These are phyloP conservation scores for Boletus smithii DNA, from an alignment of 1,284 basidiomycete genomes.

Conservation along the genomic window DNA sequence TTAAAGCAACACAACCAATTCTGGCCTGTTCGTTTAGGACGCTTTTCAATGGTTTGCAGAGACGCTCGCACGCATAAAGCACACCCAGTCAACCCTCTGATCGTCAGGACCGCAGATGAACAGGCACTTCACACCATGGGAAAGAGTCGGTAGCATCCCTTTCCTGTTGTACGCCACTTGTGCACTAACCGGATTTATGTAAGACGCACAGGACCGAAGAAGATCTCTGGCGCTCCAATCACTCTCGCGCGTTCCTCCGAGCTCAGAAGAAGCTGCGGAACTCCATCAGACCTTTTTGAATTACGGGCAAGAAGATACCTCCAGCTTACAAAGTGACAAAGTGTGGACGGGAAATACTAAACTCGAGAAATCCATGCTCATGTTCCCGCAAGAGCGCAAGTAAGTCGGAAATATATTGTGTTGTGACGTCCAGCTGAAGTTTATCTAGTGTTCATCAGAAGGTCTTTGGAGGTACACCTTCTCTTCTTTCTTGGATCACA, in stretches of 20 bases:
- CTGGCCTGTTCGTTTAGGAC: conserved; percentile 38
- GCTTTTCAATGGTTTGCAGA: conserved; percentile 82
- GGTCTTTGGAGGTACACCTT: conserved; percentile 60
- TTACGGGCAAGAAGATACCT: conserved; percentile 44
- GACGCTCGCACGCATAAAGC: conserved; percentile 67
- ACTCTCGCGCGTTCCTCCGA: conserved; percentile 69
- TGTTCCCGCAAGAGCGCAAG: conserved; percentile 87
- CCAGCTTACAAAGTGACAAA: conserved; percentile 37
- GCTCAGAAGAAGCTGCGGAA: conserved; percentile 59
- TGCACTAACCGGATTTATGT: neutral
- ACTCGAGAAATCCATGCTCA: conserved; percentile 67
- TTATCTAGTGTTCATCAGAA: conserved; percentile 68
- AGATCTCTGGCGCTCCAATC: conserved; percentile 52
- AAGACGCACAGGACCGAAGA: conserved; percentile 52
- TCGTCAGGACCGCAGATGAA: conserved; percentile 62
- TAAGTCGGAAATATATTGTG: conserved; percentile 34
- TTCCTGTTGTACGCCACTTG: neutral
- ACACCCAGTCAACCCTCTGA: conserved; percentile 61
- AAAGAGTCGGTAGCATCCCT: conserved; percentile 46
- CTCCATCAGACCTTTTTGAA: conserved; percentile 68
- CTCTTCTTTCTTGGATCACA: neutral
- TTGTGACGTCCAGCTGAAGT: neutral
- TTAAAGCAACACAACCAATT: neutral
- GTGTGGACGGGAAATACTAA: conserved; percentile 68
- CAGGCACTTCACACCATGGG: conserved; percentile 61